Evolutionary conservation across 768 basidiomycete species (phyloP).

Genomic region (Kwoniella dejecticola): DNA sequence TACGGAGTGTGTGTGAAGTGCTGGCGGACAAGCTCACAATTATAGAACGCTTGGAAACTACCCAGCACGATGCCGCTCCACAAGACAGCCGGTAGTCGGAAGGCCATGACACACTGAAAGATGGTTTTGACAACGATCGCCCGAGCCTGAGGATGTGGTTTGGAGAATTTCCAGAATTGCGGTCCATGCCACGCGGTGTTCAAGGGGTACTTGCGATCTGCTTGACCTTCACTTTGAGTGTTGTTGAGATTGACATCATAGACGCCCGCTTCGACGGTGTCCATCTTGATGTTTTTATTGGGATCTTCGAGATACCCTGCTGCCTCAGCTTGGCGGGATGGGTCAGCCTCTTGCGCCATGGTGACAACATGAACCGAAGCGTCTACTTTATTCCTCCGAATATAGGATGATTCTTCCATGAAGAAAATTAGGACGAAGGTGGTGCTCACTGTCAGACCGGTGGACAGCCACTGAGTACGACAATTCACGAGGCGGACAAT

Average conservation of each 20-base stretch:
- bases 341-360: too few relatives aligned
- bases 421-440: slow-evolving; percentile 21
- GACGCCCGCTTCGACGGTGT: not conserved
- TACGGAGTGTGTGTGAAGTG: not conserved
- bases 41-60: slow-evolving; percentile 14
- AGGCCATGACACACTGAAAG: slow-evolving; percentile 4
- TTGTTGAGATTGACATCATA: not conserved
- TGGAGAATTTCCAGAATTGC: slow-evolving; percentile 7
- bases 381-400: not conserved
- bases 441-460: slow-evolving; percentile 1
- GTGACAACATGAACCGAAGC: not conserved
- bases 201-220: not conserved
- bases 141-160: slow-evolving; percentile 3
- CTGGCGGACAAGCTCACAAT: too few relatives aligned
- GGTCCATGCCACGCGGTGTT: not conserved
- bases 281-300: not conserved
- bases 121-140: slow-evolving; percentile 6
- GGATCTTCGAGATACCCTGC: not conserved
- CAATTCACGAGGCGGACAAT: too few relatives aligned
- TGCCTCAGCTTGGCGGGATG: not conserved
- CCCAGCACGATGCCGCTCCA: slow-evolving; percentile 14
- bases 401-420: slow-evolving; percentile 23
- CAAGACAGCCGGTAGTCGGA: slow-evolving; percentile 4
- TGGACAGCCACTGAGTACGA: slow-evolving; percentile 8
- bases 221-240: not conserved